These are phyloP conservation scores for Leavenworthia alabamica DNA, from an alignment of 345 rosid genomes.

Conservation along the genomic window DNA sequence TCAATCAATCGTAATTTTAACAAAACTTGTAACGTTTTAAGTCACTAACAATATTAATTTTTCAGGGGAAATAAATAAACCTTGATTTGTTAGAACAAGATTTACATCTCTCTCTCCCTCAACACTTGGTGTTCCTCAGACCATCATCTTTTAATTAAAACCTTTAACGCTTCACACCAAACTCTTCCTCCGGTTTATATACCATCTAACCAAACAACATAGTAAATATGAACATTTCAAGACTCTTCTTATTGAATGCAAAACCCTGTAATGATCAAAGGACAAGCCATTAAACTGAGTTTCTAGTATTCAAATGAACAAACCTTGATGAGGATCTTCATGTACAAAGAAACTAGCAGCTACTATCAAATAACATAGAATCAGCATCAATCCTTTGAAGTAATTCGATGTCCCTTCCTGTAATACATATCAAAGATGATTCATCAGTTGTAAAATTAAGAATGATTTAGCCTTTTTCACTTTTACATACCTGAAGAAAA, in stretches of 20 bases:
- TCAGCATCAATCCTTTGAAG: constrained; percentile 80
- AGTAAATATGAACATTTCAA: neutral
- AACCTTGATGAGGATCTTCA: constrained; percentile 43
- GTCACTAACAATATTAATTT: constrained; percentile 3
- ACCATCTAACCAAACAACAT: constrained; percentile 14
- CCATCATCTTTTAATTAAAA: constrained; percentile 19
- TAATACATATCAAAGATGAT: neutral
- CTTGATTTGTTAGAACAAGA: constrained; percentile 19
- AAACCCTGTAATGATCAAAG: no score
- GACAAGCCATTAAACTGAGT: neutral
- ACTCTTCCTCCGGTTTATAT: constrained; percentile 14
- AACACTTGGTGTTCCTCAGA: constrained; percentile 23
- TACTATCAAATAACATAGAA: constrained; percentile 73
- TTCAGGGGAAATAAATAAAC: neutral
- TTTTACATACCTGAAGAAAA: constrained; percentile 56
- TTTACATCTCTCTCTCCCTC: constrained; percentile 21
- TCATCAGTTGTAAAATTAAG: neutral
- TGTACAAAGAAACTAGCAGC: constrained; percentile 88
- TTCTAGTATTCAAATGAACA: neutral
- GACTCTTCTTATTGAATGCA: no score
- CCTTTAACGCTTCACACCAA: constrained; percentile 27
- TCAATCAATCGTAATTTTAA: neutral
- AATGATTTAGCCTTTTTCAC: neutral
- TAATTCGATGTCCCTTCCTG: constrained; percentile 89
- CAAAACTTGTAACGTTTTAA: constrained; percentile 17